phyloP scores from a whole-genome alignment of 2,329 filamentous ascomycete genomes.

The Fonsecaea monophora region DNA sequence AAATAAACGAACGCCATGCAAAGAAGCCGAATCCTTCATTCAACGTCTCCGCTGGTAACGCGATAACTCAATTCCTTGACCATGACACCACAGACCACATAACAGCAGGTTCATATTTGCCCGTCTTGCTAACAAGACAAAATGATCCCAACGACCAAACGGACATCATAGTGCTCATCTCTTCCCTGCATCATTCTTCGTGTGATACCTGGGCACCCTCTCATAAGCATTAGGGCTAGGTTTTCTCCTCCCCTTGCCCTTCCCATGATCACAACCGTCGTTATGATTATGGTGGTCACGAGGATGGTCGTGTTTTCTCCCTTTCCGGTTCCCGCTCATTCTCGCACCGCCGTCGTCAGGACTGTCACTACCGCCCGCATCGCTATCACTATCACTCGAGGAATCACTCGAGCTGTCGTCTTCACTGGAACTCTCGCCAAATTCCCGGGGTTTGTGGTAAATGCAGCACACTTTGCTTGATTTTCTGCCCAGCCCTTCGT shows the following conservation, averaged over 20 bases:
- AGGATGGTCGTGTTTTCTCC: slow-evolving; percentile 29
- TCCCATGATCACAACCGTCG: slow-evolving; percentile 40
- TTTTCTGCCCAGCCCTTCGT: slow-evolving; percentile 92
- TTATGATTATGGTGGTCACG: slow-evolving; percentile 33
- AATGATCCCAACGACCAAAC: neutral
- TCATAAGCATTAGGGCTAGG: slow-evolving; percentile 57
- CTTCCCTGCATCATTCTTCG: slow-evolving; percentile 20
- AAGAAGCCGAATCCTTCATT: neutral
- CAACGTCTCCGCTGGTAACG: neutral
- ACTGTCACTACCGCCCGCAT: slow-evolving; percentile 46
- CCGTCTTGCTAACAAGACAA: neutral
- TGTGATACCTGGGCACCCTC: slow-evolving; percentile 49
- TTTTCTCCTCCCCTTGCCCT: slow-evolving; percentile 43
- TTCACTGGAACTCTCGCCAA: slow-evolving; percentile 78
- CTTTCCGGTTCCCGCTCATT: slow-evolving; percentile 36
- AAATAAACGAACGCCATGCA: neutral
- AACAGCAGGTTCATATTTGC: neutral
- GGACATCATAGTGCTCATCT: neutral
- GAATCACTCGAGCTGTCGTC: slow-evolving; percentile 57
- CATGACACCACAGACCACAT: neutral
- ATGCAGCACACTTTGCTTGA: slow-evolving; percentile 99
- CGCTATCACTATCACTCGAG: slow-evolving; percentile 52
- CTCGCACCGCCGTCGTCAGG: slow-evolving; percentile 39
- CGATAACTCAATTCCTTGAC: neutral
- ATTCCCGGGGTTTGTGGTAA: slow-evolving; percentile 83